These are phyloP conservation scores for Colletotrichum tropicicola DNA, from an alignment of 2,329 filamentous ascomycete species.

Conservation along the genomic window DNA sequence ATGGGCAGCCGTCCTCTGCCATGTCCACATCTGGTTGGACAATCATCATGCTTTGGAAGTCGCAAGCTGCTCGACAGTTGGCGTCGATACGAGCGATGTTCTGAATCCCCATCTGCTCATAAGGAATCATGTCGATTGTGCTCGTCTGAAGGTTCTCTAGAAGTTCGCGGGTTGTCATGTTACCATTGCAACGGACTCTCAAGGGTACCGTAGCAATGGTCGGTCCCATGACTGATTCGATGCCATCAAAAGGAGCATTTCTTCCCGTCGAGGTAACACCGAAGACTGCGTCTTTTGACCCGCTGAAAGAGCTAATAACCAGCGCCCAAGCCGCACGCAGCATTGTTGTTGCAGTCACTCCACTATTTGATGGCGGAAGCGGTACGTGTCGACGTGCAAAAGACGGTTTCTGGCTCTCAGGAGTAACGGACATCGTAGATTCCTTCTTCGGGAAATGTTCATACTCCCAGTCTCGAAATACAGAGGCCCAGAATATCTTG, in stretches of 20 bases:
- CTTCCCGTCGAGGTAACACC: slow-evolving; percentile 46
- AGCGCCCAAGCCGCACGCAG: slow-evolving; percentile 49
- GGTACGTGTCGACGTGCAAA: not conserved
- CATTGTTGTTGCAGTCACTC: slow-evolving; percentile 1
- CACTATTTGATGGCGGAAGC: not conserved
- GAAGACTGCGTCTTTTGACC: slow-evolving; percentile 46
- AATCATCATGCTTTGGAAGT: slow-evolving; percentile 28
- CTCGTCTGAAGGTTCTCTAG: slow-evolving; percentile 38
- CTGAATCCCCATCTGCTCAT: slow-evolving; percentile 42
- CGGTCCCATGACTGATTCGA: slow-evolving; percentile 40
- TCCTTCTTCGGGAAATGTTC: slow-evolving; percentile 3
- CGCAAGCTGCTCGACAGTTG: slow-evolving; percentile 9
- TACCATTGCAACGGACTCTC: not conserved
- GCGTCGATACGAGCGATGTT: slow-evolving; percentile 34
- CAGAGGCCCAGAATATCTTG: slow-evolving; percentile 20
- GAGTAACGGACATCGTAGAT: not conserved
- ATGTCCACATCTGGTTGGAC: slow-evolving; percentile 30
- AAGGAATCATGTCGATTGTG: slow-evolving; percentile 36
- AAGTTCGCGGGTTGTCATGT: slow-evolving; percentile 3
- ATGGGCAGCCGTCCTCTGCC: slow-evolving; percentile 5
- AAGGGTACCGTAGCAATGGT: slow-evolving; percentile 31
- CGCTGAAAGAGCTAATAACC: slow-evolving; percentile 46
- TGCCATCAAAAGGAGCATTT: slow-evolving; percentile 31
- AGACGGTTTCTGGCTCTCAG: not conserved
- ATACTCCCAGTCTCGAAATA: slow-evolving; percentile 12